phyloP scores from a whole-genome alignment of 176 grass and related monocot species.

The Oryza officinalis region DNA sequence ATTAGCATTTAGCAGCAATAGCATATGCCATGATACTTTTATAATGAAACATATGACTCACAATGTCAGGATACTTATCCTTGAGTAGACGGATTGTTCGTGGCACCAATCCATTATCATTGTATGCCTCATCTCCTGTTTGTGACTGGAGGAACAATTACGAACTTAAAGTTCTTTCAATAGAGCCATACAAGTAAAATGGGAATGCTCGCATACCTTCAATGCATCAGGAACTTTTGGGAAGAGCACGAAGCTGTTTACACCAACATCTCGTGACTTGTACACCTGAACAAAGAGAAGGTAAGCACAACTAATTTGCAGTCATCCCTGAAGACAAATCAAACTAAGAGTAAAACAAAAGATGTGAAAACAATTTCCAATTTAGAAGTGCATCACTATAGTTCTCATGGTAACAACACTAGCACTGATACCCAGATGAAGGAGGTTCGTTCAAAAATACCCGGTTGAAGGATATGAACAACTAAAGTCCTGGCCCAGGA shows the following conservation, averaged over 20 bases:
- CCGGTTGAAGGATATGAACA: no score
- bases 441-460: no score
- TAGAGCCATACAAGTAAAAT: not conserved
- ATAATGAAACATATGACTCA: not conserved
- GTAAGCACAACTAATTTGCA: not conserved
- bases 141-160: conserved; percentile 49
- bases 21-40: not conserved
- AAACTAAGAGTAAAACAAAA: not conserved
- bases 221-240: conserved; percentile 96
- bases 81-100: conserved; percentile 84
- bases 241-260: conserved; percentile 92
- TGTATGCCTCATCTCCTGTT: conserved; percentile 87
- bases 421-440: not conserved
- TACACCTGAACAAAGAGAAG: conserved; percentile 68
- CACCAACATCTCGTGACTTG: conserved; percentile 88
- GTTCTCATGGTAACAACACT: not conserved
- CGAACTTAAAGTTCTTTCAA: conserved; percentile 16
- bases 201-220: conserved; percentile 56
- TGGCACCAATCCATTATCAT: conserved; percentile 90
- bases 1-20: not conserved
- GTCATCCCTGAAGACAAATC: not conserved
- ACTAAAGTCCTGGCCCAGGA: not conserved
- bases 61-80: conserved; percentile 90
- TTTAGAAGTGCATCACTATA: not conserved
- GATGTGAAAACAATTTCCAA: not conserved